Evolutionary conservation across 2,329 filamentous ascomycete genomes (phyloP).

Genomic region (Colletotrichum australisinense): DNA sequence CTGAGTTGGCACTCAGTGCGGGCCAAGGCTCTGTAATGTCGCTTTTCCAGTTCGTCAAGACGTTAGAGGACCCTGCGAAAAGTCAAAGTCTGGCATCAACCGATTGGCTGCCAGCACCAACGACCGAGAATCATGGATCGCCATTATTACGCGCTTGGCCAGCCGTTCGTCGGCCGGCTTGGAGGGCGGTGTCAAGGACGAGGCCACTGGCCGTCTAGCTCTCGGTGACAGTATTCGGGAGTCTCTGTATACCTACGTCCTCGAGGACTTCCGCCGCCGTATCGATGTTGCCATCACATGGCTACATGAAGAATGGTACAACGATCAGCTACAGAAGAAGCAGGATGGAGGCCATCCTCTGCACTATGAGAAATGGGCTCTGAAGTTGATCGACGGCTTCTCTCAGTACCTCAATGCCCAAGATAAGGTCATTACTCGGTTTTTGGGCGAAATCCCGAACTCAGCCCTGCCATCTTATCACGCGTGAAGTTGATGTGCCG

Average conservation of each 20-base stretch:
- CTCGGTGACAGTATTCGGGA: constrained; percentile 82
- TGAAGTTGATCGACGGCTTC: constrained; percentile 89
- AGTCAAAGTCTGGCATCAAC: constrained; percentile 79
- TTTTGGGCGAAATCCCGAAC: constrained; percentile 88
- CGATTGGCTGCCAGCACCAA: constrained; percentile 86
- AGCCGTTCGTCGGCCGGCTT: constrained; percentile 81
- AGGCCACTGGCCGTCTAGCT: constrained; percentile 58
- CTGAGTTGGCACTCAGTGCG: constrained; percentile 77
- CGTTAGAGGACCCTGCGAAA: constrained; percentile 75
- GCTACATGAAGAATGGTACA: constrained; percentile 99
- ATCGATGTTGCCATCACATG: constrained; percentile 93
- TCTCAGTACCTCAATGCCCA: constrained; percentile 90
- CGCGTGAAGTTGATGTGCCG: constrained; percentile 76
- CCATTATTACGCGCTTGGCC: constrained; percentile 85
- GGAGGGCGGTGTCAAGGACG: constrained; percentile 70
- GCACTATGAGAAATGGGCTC: constrained; percentile 83
- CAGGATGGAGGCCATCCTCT: constrained; percentile 60
- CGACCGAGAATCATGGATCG: constrained; percentile 91
- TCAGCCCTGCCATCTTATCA: constrained; percentile 78
- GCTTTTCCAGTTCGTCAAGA: constrained; percentile 82
- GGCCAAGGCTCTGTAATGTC: constrained; percentile 80
- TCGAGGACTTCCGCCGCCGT: constrained; percentile 90
- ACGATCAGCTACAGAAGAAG: constrained; percentile 70
- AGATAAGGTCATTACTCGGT: constrained; percentile 90
- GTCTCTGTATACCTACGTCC: constrained; percentile 83